Percentiles rank a stretch among this genome's conserved stretches.
These are phyloP conservation scores for Sutorius australiensis DNA, from an alignment of 768 basidiomycete genomes.

Conservation along the genomic window DNA sequence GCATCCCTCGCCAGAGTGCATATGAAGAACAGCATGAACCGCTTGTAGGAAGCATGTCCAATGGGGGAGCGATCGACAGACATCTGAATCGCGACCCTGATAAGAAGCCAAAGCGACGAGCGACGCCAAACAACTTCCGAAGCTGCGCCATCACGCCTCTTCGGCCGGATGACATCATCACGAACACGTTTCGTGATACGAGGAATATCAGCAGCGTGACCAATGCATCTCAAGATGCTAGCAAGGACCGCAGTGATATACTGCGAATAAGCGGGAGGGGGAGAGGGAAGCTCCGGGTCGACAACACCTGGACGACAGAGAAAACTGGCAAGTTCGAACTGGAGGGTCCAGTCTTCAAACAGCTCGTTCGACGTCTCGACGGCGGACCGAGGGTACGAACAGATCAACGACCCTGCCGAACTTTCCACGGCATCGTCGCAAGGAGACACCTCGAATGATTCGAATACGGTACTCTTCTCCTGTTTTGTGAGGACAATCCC, in stretches of 20 bases:
- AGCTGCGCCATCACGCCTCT: too few species aligned
- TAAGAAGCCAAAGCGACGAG: constrained; percentile 1
- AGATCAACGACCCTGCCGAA: neutral
- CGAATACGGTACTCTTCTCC: constrained; percentile 29
- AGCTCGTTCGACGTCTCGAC: constrained; percentile 28
- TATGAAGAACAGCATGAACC: constrained; percentile 43
- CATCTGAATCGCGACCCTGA: constrained; percentile 30
- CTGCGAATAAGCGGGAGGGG: neutral
- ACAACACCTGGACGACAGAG: neutral
- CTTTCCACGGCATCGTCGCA: neutral
- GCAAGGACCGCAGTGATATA: neutral
- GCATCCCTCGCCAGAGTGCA: too few species aligned
- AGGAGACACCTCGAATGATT: constrained; percentile 42
- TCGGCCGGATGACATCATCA: neutral
- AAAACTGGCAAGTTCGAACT: neutral
- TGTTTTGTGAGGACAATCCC: constrained; percentile 31
- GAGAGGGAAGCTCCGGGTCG: neutral
- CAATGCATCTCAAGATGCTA: neutral
- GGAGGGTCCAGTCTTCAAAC: neutral
- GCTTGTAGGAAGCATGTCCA: constrained; percentile 37
- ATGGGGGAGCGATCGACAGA: neutral
- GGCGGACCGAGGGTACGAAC: constrained; percentile 40
- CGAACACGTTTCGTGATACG: neutral
- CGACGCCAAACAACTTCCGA: neutral
- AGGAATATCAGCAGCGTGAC: neutral